Conservation (phyloP, 495 filamentous ascomycete species). For the Penicillium diatomitis region DNA sequence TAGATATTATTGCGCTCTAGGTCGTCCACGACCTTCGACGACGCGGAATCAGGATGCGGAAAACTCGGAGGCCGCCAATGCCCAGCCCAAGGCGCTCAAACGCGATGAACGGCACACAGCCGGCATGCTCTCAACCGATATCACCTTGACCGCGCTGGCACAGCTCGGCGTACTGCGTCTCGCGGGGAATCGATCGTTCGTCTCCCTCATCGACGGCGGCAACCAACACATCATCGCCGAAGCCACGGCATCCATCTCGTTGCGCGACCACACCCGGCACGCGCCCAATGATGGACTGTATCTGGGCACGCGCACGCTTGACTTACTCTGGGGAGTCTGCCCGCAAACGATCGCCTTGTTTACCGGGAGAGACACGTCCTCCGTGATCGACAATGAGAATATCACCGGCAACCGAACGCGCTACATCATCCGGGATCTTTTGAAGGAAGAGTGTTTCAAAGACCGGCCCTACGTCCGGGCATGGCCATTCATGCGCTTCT, state of each 20-base stretch:
- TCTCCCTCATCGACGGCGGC: conserved; percentile 51
- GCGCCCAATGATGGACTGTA: conserved; percentile 32
- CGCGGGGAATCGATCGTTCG: conserved; percentile 42
- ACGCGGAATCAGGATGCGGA: neutral
- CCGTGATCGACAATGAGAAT: conserved; percentile 15
- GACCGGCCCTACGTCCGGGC: conserved; percentile 30
- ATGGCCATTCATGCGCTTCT: conserved; percentile 45
- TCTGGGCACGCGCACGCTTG: conserved; percentile 35
- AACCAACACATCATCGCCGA: conserved; percentile 56
- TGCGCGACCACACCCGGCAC: conserved; percentile 26
- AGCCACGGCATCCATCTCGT: conserved; percentile 45
- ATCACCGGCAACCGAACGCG: conserved; percentile 25
- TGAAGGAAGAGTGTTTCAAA: conserved; percentile 38
- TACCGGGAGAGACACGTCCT: conserved; percentile 14
- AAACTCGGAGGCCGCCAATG: no score
- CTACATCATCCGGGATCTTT: conserved; percentile 43
- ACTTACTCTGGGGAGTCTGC: conserved; percentile 37
- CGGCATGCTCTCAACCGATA: conserved; percentile 37
- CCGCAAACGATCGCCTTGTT: conserved; percentile 35
- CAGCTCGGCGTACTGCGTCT: conserved; percentile 51
- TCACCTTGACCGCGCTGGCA: conserved; percentile 52
- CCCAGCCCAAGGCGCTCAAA: neutral
- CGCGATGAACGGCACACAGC: conserved; percentile 10
- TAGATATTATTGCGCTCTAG: conserved; percentile 27
- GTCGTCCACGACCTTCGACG: conserved; percentile 1